Conservation (phyloP, 768 basidiomycete species). For the Rickenella mellea region DNA sequence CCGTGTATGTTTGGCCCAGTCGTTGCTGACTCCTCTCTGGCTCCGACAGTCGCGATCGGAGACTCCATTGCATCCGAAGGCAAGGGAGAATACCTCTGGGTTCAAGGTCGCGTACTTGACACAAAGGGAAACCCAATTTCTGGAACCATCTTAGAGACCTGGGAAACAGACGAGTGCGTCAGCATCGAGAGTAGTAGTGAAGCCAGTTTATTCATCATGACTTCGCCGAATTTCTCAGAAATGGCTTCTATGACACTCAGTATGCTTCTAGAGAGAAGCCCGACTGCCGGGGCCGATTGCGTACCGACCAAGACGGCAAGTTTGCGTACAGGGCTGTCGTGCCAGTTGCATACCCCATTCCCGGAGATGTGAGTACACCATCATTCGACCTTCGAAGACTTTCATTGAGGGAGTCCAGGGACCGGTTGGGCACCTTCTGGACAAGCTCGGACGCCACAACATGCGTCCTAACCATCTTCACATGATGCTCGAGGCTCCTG, state of each 20-base stretch:
- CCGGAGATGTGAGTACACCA: conserved; percentile 41
- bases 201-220: background rate
- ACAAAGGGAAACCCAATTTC: conserved; percentile 58
- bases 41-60: conserved; percentile 46
- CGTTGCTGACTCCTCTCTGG: background rate
- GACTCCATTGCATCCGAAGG: conserved; percentile 81
- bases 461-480: conserved; percentile 79
- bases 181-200: conserved; percentile 1
- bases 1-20: background rate
- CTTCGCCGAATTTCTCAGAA: background rate
- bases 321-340: conserved; percentile 69
- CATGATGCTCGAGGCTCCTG: conserved; percentile 59
- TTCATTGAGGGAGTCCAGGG: conserved; percentile 31
- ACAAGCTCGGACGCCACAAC: conserved; percentile 53
- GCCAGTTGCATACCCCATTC: conserved; percentile 65
- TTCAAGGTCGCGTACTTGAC: conserved; percentile 60
- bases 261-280: conserved; percentile 46
- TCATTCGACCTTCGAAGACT: conserved; percentile 3
- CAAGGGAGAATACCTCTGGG: conserved; percentile 77
- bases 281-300: conserved; percentile 67
- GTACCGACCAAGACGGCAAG: conserved; percentile 47
- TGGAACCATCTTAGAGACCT: conserved; percentile 67
- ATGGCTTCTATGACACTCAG: conserved; percentile 33
- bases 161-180: conserved; percentile 57
- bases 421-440: conserved; percentile 57